A percentile compares a stretch with the other conserved stretches of the same genome.
Conservation (phyloP, 148 eudicot species). For the Cornus suecica region DNA sequence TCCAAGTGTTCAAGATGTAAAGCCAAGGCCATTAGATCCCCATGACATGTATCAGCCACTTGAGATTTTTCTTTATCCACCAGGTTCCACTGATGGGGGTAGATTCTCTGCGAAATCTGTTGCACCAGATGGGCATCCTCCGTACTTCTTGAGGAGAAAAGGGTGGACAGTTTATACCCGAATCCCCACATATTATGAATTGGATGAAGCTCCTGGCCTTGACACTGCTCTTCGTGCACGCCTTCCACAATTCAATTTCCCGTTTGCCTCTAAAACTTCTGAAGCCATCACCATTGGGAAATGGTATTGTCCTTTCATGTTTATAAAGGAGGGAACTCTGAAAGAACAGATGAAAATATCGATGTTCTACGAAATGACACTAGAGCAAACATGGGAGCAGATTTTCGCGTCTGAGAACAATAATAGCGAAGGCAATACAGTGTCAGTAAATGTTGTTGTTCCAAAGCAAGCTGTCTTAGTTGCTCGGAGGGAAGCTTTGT, state of each 20-base stretch:
- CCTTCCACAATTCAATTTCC: conserved; percentile 42
- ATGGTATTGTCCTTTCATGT: conserved; percentile 77
- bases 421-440: conserved; percentile 20
- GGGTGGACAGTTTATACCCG: conserved; percentile 40
- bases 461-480: conserved; percentile 39
- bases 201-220: conserved; percentile 57
- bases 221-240: conserved; percentile 43
- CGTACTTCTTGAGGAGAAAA: conserved; percentile 37
- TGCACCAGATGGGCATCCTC: conserved; percentile 57
- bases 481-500: conserved; percentile 32
- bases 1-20: conserved; percentile 32
- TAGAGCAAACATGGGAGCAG: conserved; percentile 73
- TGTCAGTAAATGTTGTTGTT: conserved; percentile 35
- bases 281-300: conserved; percentile 54
- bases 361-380: conserved; percentile 57
- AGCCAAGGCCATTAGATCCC: conserved; percentile 59
- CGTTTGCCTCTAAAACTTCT: conserved; percentile 18
- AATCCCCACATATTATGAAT: conserved; percentile 27
- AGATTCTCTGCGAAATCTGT: conserved; percentile 44
- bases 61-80: conserved; percentile 26
- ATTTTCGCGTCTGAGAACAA: conserved; percentile 33
- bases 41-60: conserved; percentile 60
- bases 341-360: conserved; percentile 46
- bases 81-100: conserved; percentile 10
- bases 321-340: conserved; percentile 46